A percentile compares a stretch with the other conserved stretches of the same genome.
phyloP scores from a whole-genome alignment of 2,329 filamentous ascomycete genomes.

The Botryotinia narcissicola region DNA sequence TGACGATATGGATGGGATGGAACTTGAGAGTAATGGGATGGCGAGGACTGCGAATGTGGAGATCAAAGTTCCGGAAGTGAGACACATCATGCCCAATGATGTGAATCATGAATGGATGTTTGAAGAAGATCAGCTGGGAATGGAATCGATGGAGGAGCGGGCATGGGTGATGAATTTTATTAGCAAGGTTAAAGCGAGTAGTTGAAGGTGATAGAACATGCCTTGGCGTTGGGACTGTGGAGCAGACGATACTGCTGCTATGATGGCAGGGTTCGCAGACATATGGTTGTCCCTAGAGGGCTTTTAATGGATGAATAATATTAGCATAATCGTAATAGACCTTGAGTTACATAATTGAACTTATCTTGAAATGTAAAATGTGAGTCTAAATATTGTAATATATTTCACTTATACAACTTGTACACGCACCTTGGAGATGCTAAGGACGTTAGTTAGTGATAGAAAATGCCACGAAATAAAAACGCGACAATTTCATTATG shows the following conservation, averaged over 20 bases:
- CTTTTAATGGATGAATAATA: not conserved
- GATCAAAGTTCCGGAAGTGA: not conserved
- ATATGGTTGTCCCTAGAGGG: not conserved
- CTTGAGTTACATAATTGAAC: not conserved
- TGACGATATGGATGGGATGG: no score
- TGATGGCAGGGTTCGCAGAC: not conserved
- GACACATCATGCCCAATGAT: not conserved
- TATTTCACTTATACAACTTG: not conserved
- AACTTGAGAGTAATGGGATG: no score
- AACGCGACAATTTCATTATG: not conserved
- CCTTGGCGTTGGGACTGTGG: not conserved
- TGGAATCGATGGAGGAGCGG: constrained; percentile 10
- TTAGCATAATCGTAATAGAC: not conserved
- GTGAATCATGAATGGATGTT: not conserved
- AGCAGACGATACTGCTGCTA: not conserved
- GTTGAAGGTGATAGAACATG: not conserved
- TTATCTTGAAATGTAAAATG: not conserved
- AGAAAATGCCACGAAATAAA: not conserved
- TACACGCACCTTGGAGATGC: not conserved
- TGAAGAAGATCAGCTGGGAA: not conserved
- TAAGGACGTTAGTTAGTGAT: not conserved
- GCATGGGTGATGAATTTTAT: not conserved
- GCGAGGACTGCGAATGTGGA: no score
- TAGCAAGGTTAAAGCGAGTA: not conserved
- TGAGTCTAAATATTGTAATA: not conserved